Percentiles rank a stretch among this genome's conserved stretches.
Evolutionary conservation across 2,329 filamentous ascomycete species (phyloP).

Genomic region (Xylariales sp.): DNA sequence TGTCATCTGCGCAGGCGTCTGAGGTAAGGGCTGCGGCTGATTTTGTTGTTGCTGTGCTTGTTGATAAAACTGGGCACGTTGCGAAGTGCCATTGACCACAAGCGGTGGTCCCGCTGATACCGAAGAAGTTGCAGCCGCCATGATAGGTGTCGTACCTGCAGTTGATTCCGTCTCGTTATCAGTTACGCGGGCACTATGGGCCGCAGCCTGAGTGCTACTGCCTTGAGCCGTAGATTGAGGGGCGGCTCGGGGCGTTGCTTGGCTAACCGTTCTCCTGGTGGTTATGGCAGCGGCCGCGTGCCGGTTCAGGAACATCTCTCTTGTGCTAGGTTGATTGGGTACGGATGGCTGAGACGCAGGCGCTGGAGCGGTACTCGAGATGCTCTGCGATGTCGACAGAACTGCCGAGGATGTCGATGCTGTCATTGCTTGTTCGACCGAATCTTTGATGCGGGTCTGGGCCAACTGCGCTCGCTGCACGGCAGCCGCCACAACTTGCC

Average conservation of each 20-base stretch:
- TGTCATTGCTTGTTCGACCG: conserved; percentile 18
- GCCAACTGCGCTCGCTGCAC: conserved; percentile 41
- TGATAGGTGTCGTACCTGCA: conserved; percentile 10
- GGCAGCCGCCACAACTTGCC: conserved; percentile 44
- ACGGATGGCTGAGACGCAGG: not conserved
- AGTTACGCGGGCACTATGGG: too few species aligned
- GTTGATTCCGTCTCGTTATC: not conserved
- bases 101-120: conserved; percentile 6
- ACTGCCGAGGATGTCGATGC: not conserved
- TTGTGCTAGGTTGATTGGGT: not conserved
- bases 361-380: not conserved
- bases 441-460: conserved; percentile 29
- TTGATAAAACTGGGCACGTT: not conserved
- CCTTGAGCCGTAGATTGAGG: not conserved
- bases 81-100: not conserved
- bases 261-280: too few species aligned
- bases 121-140: conserved; percentile 7
- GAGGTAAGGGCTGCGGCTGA: conserved; percentile 26
- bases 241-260: too few species aligned
- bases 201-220: not conserved
- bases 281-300: too few species aligned
- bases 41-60: conserved; percentile 12
- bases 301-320: not conserved
- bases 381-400: not conserved
- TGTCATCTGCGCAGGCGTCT: conserved; percentile 15